Evolutionary conservation across 2,329 filamentous ascomycete species (phyloP).

Genomic region (Myriangium duriaei): DNA sequence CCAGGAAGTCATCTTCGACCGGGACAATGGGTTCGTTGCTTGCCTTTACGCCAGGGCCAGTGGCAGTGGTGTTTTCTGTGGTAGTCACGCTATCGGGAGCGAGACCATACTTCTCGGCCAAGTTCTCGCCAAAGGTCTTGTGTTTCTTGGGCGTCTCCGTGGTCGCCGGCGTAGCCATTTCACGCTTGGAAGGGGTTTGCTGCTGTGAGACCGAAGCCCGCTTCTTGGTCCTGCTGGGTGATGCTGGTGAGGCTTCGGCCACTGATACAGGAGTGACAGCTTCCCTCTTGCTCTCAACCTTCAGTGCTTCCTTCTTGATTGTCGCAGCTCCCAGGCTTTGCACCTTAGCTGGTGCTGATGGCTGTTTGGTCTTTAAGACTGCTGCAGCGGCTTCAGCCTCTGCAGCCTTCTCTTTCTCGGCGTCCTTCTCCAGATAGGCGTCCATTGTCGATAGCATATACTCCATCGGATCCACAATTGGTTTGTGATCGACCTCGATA

Average conservation of each 20-base stretch:
- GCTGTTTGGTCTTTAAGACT: slow-evolving; percentile 15
- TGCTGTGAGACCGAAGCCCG: slow-evolving; percentile 10
- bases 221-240: slow-evolving; percentile 25
- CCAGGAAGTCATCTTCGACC: slow-evolving; percentile 3
- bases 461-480: slow-evolving; percentile 42
- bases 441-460: slow-evolving; percentile 43
- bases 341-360: slow-evolving; percentile 10
- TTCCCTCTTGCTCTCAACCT: slow-evolving; percentile 23
- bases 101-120: slow-evolving; percentile 20
- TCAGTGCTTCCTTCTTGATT: slow-evolving; percentile 16
- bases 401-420: slow-evolving; percentile 28
- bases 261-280: slow-evolving; percentile 24
- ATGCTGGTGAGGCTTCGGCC: slow-evolving; percentile 18
- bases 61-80: slow-evolving; percentile 9
- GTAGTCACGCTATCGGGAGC: slow-evolving; percentile 4
- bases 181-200: slow-evolving; percentile 11
- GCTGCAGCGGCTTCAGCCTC: slow-evolving; percentile 16
- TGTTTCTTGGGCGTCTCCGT: slow-evolving; percentile 15
- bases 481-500: slow-evolving; percentile 39
- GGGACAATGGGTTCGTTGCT: too few species aligned
- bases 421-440: slow-evolving; percentile 36
- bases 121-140: slow-evolving; percentile 19
- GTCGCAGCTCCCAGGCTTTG: slow-evolving; percentile 17
- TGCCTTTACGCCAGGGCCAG: slow-evolving; percentile 4
- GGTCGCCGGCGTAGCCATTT: slow-evolving; percentile 13